These are phyloP conservation scores for Suhomyces canberraensis DNA, from an alignment of 805 yeast species.

Conservation along the genomic window DNA sequence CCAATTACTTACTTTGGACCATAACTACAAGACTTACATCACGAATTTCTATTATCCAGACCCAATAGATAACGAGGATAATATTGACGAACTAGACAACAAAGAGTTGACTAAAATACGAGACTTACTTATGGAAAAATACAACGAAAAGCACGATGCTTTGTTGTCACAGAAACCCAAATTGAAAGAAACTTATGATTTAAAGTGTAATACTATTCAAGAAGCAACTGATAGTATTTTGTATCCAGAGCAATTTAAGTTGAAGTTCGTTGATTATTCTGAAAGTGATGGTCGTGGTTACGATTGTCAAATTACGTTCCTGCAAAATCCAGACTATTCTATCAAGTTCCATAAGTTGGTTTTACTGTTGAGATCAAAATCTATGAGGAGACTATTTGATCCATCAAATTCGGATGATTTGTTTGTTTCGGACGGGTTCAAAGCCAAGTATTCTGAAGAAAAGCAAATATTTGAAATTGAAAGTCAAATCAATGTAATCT, in stretches of 20 bases:
- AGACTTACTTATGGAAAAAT: not conserved
- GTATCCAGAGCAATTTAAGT: not conserved
- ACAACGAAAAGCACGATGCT: not conserved
- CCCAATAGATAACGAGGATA: slow-evolving; percentile 2
- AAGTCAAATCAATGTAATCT: slow-evolving; percentile 25
- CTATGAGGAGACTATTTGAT: slow-evolving; percentile 21
- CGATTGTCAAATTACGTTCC: slow-evolving; percentile 33
- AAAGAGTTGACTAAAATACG: slow-evolving; percentile 1
- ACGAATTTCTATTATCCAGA: slow-evolving; percentile 27
- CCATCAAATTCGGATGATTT: slow-evolving; percentile 13
- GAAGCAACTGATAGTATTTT: slow-evolving; percentile 1
- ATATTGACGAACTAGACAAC: slow-evolving; percentile 6
- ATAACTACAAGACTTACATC: slow-evolving; percentile 23
- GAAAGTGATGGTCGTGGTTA: slow-evolving; percentile 22
- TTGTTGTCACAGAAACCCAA: not conserved
- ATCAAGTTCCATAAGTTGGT: slow-evolving; percentile 38
- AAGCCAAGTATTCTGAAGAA: slow-evolving; percentile 20
- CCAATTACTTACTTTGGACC: slow-evolving; percentile 36
- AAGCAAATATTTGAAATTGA: slow-evolving; percentile 17
- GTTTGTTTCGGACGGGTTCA: slow-evolving; percentile 22
- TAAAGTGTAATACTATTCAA: not conserved
- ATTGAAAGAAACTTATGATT: not conserved
- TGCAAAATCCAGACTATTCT: slow-evolving; percentile 15
- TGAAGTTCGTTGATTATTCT: not conserved
- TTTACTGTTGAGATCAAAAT: slow-evolving; percentile 28